Conservation (phyloP, 1,139 yeast genomes). For the Magnusiomyces sp. region DNA sequence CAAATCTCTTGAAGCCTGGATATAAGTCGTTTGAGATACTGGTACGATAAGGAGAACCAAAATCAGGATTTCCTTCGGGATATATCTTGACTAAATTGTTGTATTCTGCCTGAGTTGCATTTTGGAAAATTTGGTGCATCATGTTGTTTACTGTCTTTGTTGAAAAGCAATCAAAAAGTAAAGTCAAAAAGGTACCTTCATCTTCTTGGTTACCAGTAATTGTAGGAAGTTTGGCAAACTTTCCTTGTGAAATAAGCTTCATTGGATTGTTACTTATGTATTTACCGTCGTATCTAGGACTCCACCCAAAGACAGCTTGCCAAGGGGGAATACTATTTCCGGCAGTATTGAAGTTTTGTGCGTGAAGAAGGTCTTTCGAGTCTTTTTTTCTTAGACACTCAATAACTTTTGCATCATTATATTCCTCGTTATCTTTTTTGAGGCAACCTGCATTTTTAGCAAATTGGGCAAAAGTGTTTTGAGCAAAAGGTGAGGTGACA, state of each 20-base stretch:
- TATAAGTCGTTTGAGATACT: constrained; percentile 9
- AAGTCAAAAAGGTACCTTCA: constrained; percentile 17
- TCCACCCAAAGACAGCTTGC: constrained; percentile 13
- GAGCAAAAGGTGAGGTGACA: constrained; percentile 7
- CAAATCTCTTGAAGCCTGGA: constrained; percentile 16
- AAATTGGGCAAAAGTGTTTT: constrained; percentile 10
- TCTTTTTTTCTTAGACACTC: constrained; percentile 16
- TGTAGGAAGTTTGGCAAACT: constrained; percentile 15
- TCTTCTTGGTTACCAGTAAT: constrained; percentile 18
- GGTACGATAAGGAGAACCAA: constrained; percentile 20
- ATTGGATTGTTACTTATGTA: constrained; percentile 13
- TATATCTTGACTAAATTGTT: constrained; percentile 4
- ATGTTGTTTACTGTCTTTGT: constrained; percentile 12
- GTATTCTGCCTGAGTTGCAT: constrained; percentile 7
- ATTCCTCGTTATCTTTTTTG: constrained; percentile 1
- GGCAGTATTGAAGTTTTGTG: constrained; percentile 13
- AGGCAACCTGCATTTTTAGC: constrained; percentile 16
- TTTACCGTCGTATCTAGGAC: constrained; percentile 20
- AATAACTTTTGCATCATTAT: constrained; percentile 1
- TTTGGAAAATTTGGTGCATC: constrained; percentile 9
- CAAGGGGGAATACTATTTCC: constrained; percentile 7
- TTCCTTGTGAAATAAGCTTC: constrained; percentile 11
- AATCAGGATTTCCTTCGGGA: constrained; percentile 8
- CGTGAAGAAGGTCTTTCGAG: constrained; percentile 9
- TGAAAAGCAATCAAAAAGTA: constrained; percentile 12